phyloP scores from a whole-genome alignment of 768 basidiomycete genomes.

The Leucosporidium scottii region DNA sequence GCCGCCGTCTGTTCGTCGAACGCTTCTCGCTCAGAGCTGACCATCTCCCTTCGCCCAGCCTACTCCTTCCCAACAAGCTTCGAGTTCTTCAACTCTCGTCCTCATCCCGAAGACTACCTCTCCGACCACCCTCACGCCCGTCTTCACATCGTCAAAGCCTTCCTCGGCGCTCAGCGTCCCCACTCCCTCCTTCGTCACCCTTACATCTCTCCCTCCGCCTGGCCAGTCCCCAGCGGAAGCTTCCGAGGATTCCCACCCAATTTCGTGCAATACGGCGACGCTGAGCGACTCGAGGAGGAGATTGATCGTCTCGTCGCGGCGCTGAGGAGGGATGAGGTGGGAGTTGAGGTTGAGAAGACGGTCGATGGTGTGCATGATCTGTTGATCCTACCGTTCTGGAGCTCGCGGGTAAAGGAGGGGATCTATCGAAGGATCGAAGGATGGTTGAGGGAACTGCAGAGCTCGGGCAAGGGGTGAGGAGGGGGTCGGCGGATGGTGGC shows the following conservation, averaged over 20 bases:
- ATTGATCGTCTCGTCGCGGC: constrained; percentile 20
- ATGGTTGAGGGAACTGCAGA: constrained; percentile 7
- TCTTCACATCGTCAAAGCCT: constrained; percentile 17
- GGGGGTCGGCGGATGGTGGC: too few species aligned
- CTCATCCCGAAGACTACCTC: constrained; percentile 30
- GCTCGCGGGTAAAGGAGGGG: constrained; percentile 7
- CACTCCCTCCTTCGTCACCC: constrained; percentile 15
- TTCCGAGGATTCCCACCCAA: constrained; percentile 20
- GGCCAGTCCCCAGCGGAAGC: constrained; percentile 13
- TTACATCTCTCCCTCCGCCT: constrained; percentile 27
- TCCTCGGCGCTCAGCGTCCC: constrained; percentile 26
- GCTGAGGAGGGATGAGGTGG: constrained; percentile 12
- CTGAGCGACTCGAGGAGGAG: constrained; percentile 27
- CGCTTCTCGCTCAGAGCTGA: not conserved
- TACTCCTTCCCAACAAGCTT: constrained; percentile 22
- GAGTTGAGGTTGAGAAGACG: constrained; percentile 23
- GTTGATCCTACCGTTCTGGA: constrained; percentile 28
- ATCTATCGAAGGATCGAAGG: constrained; percentile 13
- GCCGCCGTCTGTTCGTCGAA: not conserved
- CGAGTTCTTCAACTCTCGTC: constrained; percentile 14
- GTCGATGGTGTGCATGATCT: constrained; percentile 26
- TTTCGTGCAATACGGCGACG: constrained; percentile 30
- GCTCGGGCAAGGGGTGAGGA: too few species aligned
- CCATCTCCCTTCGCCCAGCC: not conserved
- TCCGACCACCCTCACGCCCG: constrained; percentile 25